Base-by-base conservation (phyloP, 148 eudicot genomes). In the Persicaria tinctoria region DNA sequence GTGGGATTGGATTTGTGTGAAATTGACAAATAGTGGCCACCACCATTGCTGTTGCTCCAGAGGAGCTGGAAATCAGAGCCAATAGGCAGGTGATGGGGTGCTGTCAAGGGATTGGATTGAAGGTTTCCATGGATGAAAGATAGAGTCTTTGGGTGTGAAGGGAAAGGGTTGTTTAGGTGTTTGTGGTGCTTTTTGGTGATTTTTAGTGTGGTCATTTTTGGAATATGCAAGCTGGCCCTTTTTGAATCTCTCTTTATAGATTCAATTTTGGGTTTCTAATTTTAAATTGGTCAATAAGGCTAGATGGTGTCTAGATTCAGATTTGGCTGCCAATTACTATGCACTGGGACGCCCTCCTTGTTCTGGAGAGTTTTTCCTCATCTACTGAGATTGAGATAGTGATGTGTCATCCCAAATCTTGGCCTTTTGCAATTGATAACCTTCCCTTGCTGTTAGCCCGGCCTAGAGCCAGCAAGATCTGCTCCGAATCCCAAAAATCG, bases 131-230 rank as follows among this genome's bases (percentile, higher is more conserved):
- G 75, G 63, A 87, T 73, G 6, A 83, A 72, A 70, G 93, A 86
- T 51, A 90, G 85, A 32, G 94, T 84, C 69, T 76, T 89, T 63
- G 97, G 96, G 48, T 78, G 70, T 48, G 94, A 87, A 17, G 97
- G 91, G 75, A 92, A 92, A 13, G 99, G 99, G 80, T 96, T 92
- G 78, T 96, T 96, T 47, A 96, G 80, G 73, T 85, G 99, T 78
- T 86, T 89, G 68, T 96, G 93, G 80, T 96, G 99, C 50, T 89
- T 96, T 82, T 88, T 89, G 73, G 89, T 92, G 82, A 88, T 84
- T 80, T 85, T 96, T 51, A 96, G 76, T 64, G 85, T 82, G 75
- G 73, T 73, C 97, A 92, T 95, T 11, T 80, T 78, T 72, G 47
- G 73, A 73, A 14, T 46, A 47, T 72, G 6, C 20, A 38, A 70